Evolutionary conservation across 2,329 filamentous ascomycete genomes (phyloP).

Genomic region (Sphaerulina populicola): DNA sequence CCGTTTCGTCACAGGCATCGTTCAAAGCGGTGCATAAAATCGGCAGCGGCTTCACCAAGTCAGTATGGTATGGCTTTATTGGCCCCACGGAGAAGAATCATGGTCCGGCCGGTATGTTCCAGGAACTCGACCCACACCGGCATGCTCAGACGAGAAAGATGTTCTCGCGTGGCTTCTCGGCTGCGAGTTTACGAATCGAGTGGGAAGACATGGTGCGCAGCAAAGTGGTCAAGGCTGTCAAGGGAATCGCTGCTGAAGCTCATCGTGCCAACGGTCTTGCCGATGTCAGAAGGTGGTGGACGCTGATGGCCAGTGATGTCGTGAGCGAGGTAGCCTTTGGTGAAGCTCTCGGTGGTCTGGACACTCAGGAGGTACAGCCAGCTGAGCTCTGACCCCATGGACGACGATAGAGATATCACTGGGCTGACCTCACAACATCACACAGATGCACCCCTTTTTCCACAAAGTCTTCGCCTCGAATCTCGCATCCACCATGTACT

Average conservation of each 20-base stretch:
- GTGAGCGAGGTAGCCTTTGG: slow-evolving; percentile 35
- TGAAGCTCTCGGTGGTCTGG: slow-evolving; percentile 35
- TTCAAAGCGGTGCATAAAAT: slow-evolving; percentile 28
- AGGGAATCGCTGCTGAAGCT: slow-evolving; percentile 26
- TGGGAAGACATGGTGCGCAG: slow-evolving; percentile 33
- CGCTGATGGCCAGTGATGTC: slow-evolving; percentile 36
- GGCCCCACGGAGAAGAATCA: slow-evolving; percentile 6
- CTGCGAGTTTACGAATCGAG: slow-evolving; percentile 30
- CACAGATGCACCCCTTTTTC: slow-evolving; percentile 12
- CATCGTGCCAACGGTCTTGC: slow-evolving; percentile 19
- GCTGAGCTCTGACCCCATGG: too few relatives aligned
- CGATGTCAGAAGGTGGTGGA: slow-evolving; percentile 37
- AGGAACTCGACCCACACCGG: slow-evolving; percentile 7
- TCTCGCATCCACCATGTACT: not conserved
- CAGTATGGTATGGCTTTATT: slow-evolving; percentile 22
- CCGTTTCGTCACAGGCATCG: slow-evolving; percentile 15
- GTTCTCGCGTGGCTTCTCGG: slow-evolving; percentile 32
- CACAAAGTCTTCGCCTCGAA: not conserved
- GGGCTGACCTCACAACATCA: not conserved
- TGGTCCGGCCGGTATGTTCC: slow-evolving; percentile 1
- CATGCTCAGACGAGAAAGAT: slow-evolving; percentile 33
- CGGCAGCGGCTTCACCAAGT: slow-evolving; percentile 24
- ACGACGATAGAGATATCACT: not conserved
- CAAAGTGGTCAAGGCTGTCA: slow-evolving; percentile 29
- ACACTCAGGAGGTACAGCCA: slow-evolving; percentile 27